Percentiles rank a stretch among this genome's conserved stretches.
Evolutionary conservation across 305 asterid species (phyloP).

Genomic region (Fraxinus albicans): DNA sequence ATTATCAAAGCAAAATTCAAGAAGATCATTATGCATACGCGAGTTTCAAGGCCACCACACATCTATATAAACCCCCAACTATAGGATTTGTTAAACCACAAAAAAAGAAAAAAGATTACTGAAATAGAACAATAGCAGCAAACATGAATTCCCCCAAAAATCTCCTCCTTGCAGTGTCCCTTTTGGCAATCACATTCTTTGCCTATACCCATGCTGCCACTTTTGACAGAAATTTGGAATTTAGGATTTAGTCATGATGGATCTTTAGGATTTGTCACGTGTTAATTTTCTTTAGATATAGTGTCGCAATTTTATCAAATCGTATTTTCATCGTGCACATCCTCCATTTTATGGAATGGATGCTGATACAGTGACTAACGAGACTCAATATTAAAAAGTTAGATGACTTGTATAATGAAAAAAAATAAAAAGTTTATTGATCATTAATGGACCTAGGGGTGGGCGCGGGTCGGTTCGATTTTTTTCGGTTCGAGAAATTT

Average conservation of each 20-base stretch:
- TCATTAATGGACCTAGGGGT: background rate
- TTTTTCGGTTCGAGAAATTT: too few relatives aligned
- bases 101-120: background rate
- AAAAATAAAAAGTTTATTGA: too few relatives aligned
- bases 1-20: background rate
- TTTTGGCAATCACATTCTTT: background rate
- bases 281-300: too few relatives aligned
- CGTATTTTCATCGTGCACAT: too few relatives aligned
- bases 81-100: background rate
- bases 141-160: background rate
- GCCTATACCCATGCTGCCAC: conserved; percentile 21
- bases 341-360: too few relatives aligned
- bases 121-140: background rate
- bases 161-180: background rate
- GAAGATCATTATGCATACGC: background rate
- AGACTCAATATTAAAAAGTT: too few relatives aligned
- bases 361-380: too few relatives aligned
- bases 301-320: too few relatives aligned
- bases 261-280: too few relatives aligned
- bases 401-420: too few relatives aligned
- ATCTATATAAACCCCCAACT: conserved; percentile 21
- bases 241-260: too few relatives aligned
- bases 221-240: background rate
- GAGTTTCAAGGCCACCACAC: background rate
- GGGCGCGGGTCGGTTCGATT: too few relatives aligned